phyloP scores from a whole-genome alignment of 495 filamentous ascomycete species.

The Neurospora sp. region DNA sequence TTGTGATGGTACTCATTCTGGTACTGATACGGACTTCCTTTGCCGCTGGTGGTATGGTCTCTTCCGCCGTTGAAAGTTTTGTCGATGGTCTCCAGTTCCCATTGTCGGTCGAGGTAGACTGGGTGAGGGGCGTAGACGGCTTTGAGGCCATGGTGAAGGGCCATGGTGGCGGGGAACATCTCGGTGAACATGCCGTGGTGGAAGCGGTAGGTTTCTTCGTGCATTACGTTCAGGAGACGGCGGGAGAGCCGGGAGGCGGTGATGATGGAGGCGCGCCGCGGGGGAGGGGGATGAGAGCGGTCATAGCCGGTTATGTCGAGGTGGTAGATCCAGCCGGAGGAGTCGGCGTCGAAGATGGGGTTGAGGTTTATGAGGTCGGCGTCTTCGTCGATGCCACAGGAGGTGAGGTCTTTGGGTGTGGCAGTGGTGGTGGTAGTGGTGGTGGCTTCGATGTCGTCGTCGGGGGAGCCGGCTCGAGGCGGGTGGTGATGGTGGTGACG shows the following conservation, averaged over 20 bases:
- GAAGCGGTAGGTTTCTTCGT: constrained; percentile 67
- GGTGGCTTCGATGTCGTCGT: constrained; percentile 80
- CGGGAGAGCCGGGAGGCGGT: constrained; percentile 72
- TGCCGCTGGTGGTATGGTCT: constrained; percentile 60
- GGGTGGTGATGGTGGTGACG: background rate
- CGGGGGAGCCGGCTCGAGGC: background rate
- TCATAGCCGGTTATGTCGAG: constrained; percentile 85
- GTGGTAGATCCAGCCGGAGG: constrained; percentile 78
- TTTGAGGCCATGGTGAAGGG: constrained; percentile 89
- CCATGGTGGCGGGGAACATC: constrained; percentile 81
- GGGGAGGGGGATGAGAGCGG: constrained; percentile 48
- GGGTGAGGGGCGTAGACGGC: constrained; percentile 92
- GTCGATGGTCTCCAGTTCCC: constrained; percentile 63
- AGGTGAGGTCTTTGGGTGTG: constrained; percentile 56
- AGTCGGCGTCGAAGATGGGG: constrained; percentile 79
- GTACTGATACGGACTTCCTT: constrained; percentile 63
- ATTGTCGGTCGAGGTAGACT: constrained; percentile 76
- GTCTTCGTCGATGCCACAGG: constrained; percentile 82
- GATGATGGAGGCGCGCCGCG: constrained; percentile 75
- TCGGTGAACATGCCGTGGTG: constrained; percentile 87
- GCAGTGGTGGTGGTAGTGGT: constrained; percentile 85
- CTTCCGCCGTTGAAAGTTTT: constrained; percentile 75
- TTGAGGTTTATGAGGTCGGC: constrained; percentile 94
- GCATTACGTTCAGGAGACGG: constrained; percentile 77
- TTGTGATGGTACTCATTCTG: constrained; percentile 80